Evolutionary conservation across 2,329 filamentous ascomycete species (phyloP).

Genomic region (Fusarium dlaminii): DNA sequence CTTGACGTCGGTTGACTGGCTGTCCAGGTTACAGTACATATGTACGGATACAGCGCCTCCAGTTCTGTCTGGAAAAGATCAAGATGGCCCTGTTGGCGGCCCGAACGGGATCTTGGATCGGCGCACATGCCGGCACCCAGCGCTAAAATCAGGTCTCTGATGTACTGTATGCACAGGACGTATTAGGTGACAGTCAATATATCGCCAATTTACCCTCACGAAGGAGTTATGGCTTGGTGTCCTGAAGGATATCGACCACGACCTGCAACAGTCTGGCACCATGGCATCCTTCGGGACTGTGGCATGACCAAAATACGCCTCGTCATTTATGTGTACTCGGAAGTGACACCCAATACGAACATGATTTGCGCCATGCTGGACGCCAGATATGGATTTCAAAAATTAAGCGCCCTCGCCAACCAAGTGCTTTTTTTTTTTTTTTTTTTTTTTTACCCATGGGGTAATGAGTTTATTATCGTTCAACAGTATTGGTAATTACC

Average conservation of each 20-base stretch:
- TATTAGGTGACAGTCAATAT: background rate
- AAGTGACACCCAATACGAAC: slow-evolving; percentile 1
- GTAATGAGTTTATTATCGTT: background rate
- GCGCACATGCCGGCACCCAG: slow-evolving; percentile 33
- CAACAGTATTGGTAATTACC: background rate
- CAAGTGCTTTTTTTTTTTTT: too few relatives aligned
- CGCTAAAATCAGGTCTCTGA: slow-evolving; percentile 27
- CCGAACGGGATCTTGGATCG: slow-evolving; percentile 42
- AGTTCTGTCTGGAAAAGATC: background rate
- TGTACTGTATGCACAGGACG: background rate
- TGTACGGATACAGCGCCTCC: background rate
- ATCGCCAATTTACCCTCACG: background rate
- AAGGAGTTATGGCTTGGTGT: background rate
- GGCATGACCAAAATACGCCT: background rate
- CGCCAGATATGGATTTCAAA: background rate
- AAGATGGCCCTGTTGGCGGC: slow-evolving; percentile 33
- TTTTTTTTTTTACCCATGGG: background rate
- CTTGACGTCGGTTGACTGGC: background rate
- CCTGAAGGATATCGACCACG: background rate
- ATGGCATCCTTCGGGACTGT: background rate
- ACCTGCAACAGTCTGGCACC: background rate
- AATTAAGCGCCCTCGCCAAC: slow-evolving; percentile 1
- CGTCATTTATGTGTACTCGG: background rate
- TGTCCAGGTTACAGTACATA: background rate
- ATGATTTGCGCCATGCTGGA: background rate